phyloP scores from a whole-genome alignment of 2,329 filamentous ascomycete species.

The Verticillium isaacii region DNA sequence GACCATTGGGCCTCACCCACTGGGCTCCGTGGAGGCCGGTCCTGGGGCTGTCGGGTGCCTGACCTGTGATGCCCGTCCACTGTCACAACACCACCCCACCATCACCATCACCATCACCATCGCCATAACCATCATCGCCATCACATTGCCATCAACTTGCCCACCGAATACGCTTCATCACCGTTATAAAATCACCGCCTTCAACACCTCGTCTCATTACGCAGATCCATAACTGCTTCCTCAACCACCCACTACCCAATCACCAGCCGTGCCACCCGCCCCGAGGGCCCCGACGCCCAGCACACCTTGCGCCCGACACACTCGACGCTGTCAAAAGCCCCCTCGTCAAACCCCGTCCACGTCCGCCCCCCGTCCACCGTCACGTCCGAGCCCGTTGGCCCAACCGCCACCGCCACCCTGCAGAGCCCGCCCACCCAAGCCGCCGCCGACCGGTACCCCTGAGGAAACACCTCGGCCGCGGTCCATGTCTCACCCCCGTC shows the following conservation, averaged over 20 bases:
- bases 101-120: background rate
- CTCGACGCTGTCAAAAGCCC: constrained; percentile 25
- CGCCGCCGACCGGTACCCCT: constrained; percentile 24
- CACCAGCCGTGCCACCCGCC: constrained; percentile 17
- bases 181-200: too few relatives aligned
- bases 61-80: too few relatives aligned
- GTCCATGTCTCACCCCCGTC: constrained; percentile 24
- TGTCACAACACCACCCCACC: too few relatives aligned
- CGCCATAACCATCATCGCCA: background rate
- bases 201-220: too few relatives aligned
- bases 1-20: background rate
- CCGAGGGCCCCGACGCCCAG: constrained; percentile 24
- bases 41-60: too few relatives aligned
- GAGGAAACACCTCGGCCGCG: constrained; percentile 17
- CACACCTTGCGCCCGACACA: constrained; percentile 20
- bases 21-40: background rate
- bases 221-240: too few relatives aligned
- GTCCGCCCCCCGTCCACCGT: constrained; percentile 21
- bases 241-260: background rate
- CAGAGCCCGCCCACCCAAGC: constrained; percentile 21
- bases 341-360: constrained; percentile 22
- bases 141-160: too few relatives aligned
- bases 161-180: too few relatives aligned
- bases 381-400: constrained; percentile 25
- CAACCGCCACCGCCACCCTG: constrained; percentile 22